A percentile compares a stretch with the other conserved stretches of the same genome.
Evolutionary conservation across 1,284 basidiomycete species (phyloP).

Genomic region (Xerocomus tenax): DNA sequence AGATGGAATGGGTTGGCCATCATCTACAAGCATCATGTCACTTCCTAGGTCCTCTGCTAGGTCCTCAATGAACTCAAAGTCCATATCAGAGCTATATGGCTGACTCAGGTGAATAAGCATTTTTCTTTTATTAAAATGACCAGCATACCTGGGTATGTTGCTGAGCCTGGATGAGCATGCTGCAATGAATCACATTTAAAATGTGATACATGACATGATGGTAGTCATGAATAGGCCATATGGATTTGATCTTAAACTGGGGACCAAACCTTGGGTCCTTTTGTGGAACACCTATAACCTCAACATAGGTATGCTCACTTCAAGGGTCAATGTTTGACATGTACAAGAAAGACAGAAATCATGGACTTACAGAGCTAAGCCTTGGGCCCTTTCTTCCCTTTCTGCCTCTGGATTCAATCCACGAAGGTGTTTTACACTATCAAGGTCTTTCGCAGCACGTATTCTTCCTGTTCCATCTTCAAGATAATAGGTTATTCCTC

Average conservation of each 20-base stretch:
- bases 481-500: constrained; percentile 10
- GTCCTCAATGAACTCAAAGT: not conserved
- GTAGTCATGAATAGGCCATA: constrained; percentile 15
- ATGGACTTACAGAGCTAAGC: constrained; percentile 14
- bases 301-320: constrained; percentile 21
- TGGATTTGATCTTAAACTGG: constrained; percentile 11
- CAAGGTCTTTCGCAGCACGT: constrained; percentile 7
- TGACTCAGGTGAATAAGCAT: constrained; percentile 2
- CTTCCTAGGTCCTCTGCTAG: not conserved
- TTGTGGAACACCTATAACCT: constrained; percentile 8
- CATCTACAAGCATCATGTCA: not conserved
- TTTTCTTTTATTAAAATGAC: not conserved
- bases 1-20: not conserved
- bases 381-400: constrained; percentile 10
- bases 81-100: constrained; percentile 1
- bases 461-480: constrained; percentile 30
- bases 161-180: constrained; percentile 6
- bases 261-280: not conserved
- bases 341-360: not conserved
- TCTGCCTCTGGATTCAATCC: constrained; percentile 7
- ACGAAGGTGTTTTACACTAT: not conserved
- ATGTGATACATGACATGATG: constrained; percentile 26
- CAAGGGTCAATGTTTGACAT: not conserved
- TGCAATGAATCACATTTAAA: constrained; percentile 19
- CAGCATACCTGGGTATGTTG: constrained; percentile 10